A percentile compares a stretch with the other conserved stretches of the same genome.
These are phyloP conservation scores for Nicotiana otophora DNA, from an alignment of 257 asterid genomes.

Conservation along the genomic window DNA sequence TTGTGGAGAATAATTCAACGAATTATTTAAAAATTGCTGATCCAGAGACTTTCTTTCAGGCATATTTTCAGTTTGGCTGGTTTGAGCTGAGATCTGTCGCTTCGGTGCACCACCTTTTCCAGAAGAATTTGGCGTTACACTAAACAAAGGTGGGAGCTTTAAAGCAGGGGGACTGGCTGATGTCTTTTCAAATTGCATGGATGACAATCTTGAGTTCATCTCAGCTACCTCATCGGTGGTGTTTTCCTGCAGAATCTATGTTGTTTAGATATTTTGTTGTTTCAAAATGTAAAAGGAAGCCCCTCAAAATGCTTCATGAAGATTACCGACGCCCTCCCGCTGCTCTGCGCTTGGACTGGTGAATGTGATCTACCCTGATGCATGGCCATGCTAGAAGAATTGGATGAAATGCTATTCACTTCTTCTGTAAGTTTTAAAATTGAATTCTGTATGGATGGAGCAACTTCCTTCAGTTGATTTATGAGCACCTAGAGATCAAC, in stretches of 20 bases:
- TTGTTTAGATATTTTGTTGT: neutral
- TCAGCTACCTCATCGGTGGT: constrained; percentile 64
- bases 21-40: constrained; percentile 38
- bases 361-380: constrained; percentile 58
- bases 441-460: constrained; percentile 90
- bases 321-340: constrained; percentile 68
- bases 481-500: constrained; percentile 73
- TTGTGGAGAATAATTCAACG: constrained; percentile 40
- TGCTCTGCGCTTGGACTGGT: constrained; percentile 64
- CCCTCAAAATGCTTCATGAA: neutral
- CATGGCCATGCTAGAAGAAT: constrained; percentile 47
- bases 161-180: constrained; percentile 77
- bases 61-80: constrained; percentile 42
- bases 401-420: constrained; percentile 70
- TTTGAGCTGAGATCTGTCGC: constrained; percentile 52
- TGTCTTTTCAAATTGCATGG: constrained; percentile 68
- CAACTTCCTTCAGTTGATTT: constrained; percentile 91
- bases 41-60: constrained; percentile 48
- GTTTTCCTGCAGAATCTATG: constrained; percentile 49
- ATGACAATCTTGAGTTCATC: constrained; percentile 65
- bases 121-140: constrained; percentile 80
- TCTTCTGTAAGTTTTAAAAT: constrained; percentile 82
- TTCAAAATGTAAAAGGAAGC: neutral
- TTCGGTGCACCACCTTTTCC: constrained; percentile 79
- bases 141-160: constrained; percentile 92